phyloP scores from a whole-genome alignment of 2,329 filamentous ascomycete genomes.

The Sarocladium oryzae region DNA sequence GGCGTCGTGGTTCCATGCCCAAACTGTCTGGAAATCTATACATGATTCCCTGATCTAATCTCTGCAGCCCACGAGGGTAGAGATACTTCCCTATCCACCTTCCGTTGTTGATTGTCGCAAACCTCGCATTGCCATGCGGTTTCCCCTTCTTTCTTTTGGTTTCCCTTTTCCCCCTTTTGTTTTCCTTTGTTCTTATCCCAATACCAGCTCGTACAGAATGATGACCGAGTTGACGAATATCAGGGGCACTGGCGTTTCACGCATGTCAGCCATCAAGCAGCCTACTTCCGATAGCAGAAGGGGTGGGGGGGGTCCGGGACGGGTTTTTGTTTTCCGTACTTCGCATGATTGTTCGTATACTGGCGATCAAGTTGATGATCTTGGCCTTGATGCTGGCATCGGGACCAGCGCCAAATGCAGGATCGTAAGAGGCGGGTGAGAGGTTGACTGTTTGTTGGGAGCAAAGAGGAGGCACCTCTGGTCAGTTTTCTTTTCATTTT shows the following conservation, averaged over 20 bases:
- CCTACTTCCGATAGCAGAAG: no score
- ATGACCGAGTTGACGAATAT: constrained; percentile 79
- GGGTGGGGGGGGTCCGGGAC: background rate
- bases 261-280: constrained; percentile 2
- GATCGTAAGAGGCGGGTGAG: constrained; percentile 62
- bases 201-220: constrained; percentile 73
- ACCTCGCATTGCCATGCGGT: no score
- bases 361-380: constrained; percentile 82
- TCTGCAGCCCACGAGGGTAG: no score
- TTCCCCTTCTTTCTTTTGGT: no score
- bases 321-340: constrained; percentile 53
- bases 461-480: no score
- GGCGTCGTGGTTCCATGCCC: background rate
- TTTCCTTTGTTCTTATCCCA: constrained; percentile 47
- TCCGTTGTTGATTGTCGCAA: no score
- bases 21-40: background rate
- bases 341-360: constrained; percentile 85
- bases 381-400: constrained; percentile 80
- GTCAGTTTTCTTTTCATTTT: no score
- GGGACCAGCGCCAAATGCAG: constrained; percentile 67
- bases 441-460: constrained; percentile 56
- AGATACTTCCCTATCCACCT: no score
- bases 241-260: constrained; percentile 59
- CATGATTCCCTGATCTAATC: background rate
- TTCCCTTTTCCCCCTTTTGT: background rate